These are phyloP conservation scores for Neurospora sublineolata DNA, from an alignment of 495 filamentous ascomycete species.

Conservation along the genomic window DNA sequence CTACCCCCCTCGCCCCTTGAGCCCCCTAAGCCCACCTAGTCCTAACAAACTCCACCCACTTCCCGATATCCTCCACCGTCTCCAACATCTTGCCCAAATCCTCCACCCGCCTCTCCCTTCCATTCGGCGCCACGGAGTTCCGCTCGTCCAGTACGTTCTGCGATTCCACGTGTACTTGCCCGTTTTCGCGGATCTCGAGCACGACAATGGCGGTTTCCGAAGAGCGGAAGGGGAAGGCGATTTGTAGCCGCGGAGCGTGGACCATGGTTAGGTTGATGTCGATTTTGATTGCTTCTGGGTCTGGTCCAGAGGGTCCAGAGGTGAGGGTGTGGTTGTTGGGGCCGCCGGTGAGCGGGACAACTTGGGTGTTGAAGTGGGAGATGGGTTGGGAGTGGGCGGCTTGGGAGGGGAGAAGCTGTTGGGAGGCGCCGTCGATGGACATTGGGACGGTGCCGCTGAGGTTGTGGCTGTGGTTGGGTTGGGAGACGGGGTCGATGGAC, in stretches of 20 bases:
- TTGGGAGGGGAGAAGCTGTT: not conserved
- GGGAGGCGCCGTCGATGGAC: not conserved
- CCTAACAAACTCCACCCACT: slow-evolving; percentile 44
- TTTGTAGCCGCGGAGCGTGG: slow-evolving; percentile 33
- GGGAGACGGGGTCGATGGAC: not conserved
- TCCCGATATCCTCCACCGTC: slow-evolving; percentile 39
- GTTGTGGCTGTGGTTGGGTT: slow-evolving; percentile 27
- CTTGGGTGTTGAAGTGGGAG: not conserved
- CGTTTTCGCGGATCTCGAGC: slow-evolving; percentile 54
- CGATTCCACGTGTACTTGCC: slow-evolving; percentile 36
- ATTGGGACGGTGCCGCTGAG: slow-evolving; percentile 28
- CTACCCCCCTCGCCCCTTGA: no score
- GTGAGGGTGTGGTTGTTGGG: not conserved
- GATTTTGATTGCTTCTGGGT: slow-evolving; percentile 19
- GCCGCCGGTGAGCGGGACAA: not conserved
- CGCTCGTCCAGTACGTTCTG: slow-evolving; percentile 29
- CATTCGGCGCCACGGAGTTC: slow-evolving; percentile 11
- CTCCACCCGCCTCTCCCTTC: slow-evolving; percentile 11
- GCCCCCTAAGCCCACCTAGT: slow-evolving; percentile 18
- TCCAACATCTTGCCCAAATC: slow-evolving; percentile 29
- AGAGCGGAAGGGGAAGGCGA: slow-evolving; percentile 38
- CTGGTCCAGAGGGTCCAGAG: not conserved
- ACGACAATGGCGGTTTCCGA: slow-evolving; percentile 30
- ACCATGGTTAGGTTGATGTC: slow-evolving; percentile 38
- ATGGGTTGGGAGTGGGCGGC: not conserved